These are phyloP conservation scores for Styphnolobium japonicum DNA, from an alignment of 306 rosid genomes.

Conservation along the genomic window DNA sequence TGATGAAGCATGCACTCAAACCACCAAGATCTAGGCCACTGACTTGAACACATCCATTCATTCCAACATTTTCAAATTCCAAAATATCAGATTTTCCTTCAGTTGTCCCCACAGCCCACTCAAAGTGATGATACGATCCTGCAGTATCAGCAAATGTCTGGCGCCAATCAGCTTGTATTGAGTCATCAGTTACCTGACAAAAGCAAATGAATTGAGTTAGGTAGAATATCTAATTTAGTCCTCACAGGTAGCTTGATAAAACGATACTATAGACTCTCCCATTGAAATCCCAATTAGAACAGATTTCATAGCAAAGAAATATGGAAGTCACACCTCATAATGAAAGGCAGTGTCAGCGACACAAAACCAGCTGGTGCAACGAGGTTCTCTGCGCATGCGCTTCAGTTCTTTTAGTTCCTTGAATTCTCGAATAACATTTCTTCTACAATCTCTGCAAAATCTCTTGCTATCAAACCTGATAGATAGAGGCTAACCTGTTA, in stretches of 20 bases:
- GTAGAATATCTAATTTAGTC: conserved; percentile 10
- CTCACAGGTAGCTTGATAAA: conserved; percentile 11
- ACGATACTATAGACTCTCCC: background rate
- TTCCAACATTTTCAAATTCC: conserved; percentile 93
- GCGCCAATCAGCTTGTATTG: conserved; percentile 87
- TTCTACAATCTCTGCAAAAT: conserved; percentile 98
- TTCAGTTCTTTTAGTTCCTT: conserved; percentile 95
- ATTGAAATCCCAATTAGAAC: conserved; percentile 28
- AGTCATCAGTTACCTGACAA: conserved; percentile 78
- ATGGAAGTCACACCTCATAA: conserved; percentile 76
- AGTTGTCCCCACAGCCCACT: conserved; percentile 98
- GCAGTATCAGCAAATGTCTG: conserved; percentile 82
- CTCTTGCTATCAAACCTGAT: conserved; percentile 99
- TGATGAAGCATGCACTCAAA: conserved; percentile 79
- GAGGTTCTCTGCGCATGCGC: conserved; percentile 91
- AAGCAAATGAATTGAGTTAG: conserved; percentile 7
- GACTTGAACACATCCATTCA: conserved; percentile 73
- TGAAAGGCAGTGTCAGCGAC: conserved; percentile 93
- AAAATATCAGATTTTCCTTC: conserved; percentile 96
- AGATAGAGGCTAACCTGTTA: conserved; percentile 28
- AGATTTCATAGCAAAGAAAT: conserved; percentile 20
- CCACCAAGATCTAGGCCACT: conserved; percentile 82
- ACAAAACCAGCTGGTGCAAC: conserved; percentile 98
- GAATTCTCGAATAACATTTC: conserved; percentile 97
- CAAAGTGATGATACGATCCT: conserved; percentile 90